These are phyloP conservation scores for Umbelopsis sp. DNA, from an alignment of 192 early-diverging fungal genomes.

Conservation along the genomic window DNA sequence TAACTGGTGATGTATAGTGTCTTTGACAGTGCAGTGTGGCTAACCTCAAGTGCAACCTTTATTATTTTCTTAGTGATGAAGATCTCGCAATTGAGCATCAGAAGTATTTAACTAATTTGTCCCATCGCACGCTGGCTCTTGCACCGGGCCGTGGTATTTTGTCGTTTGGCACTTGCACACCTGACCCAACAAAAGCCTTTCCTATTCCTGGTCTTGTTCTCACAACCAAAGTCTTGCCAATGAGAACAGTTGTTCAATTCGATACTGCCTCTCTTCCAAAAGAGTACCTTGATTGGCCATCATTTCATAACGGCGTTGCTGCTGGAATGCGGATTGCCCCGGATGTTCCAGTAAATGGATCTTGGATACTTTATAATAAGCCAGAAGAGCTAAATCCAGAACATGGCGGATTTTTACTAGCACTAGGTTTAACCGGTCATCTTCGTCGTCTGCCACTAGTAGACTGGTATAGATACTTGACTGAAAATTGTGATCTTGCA, in stretches of 20 bases:
- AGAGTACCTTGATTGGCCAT: conserved; percentile 71
- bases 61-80: conserved; percentile 21
- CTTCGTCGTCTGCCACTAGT: conserved; percentile 62
- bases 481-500: conserved; percentile 66
- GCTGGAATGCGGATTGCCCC: conserved; percentile 70
- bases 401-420: conserved; percentile 85
- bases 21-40: no score
- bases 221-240: conserved; percentile 66
- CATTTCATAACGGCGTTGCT: conserved; percentile 89
- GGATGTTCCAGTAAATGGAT: conserved; percentile 58
- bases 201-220: conserved; percentile 59
- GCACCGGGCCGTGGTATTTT: conserved; percentile 70
- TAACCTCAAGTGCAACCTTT: no score
- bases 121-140: conserved; percentile 63
- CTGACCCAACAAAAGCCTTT: conserved; percentile 59
- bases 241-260: conserved; percentile 56
- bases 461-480: conserved; percentile 63
- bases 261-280: conserved; percentile 45
- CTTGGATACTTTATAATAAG: conserved; percentile 84
- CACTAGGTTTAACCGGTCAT: conserved; percentile 79
- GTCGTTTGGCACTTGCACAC: conserved; percentile 61
- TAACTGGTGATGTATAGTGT: no score
- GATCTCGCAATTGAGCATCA: conserved; percentile 53
- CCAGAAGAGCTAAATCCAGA: conserved; percentile 52
- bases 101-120: conserved; percentile 38